These are phyloP conservation scores for Jatropha curcas DNA, from an alignment of 345 rosid genomes.

Conservation along the genomic window DNA sequence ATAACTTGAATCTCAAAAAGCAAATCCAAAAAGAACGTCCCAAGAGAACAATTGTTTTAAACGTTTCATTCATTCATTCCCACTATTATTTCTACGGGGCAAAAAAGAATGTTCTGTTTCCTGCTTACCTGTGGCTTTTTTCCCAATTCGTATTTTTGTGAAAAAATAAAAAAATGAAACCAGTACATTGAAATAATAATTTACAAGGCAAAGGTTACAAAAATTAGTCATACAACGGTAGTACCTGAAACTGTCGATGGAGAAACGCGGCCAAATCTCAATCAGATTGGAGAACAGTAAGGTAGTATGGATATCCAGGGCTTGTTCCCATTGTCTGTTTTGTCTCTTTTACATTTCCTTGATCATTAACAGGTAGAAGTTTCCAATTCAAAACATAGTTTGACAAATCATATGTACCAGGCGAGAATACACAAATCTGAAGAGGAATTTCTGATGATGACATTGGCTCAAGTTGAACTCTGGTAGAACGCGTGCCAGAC, in stretches of 20 bases:
- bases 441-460: constrained; percentile 61
- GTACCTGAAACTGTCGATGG: background rate
- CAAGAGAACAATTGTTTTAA: background rate
- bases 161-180: constrained; percentile 6
- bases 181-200: constrained; percentile 25
- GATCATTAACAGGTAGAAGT: constrained; percentile 23
- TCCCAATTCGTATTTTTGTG: constrained; percentile 22
- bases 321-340: constrained; percentile 55
- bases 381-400: constrained; percentile 76
- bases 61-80: background rate
- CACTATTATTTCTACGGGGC: constrained; percentile 8
- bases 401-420: constrained; percentile 77
- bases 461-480: constrained; percentile 50
- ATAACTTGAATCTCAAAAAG: background rate
- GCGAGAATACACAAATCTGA: constrained; percentile 69
- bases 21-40: background rate
- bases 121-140: constrained; percentile 21
- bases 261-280: constrained; percentile 23
- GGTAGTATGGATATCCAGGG: constrained; percentile 67
- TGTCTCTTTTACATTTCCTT: constrained; percentile 31
- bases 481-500: constrained; percentile 78
- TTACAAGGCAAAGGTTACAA: constrained; percentile 32
- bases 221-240: constrained; percentile 19
- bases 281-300: constrained; percentile 65
- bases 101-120: constrained; percentile 24